These are phyloP conservation scores for Phytophthora hibernalis DNA, from an alignment of 352 stramenopile genomes.

Conservation along the genomic window DNA sequence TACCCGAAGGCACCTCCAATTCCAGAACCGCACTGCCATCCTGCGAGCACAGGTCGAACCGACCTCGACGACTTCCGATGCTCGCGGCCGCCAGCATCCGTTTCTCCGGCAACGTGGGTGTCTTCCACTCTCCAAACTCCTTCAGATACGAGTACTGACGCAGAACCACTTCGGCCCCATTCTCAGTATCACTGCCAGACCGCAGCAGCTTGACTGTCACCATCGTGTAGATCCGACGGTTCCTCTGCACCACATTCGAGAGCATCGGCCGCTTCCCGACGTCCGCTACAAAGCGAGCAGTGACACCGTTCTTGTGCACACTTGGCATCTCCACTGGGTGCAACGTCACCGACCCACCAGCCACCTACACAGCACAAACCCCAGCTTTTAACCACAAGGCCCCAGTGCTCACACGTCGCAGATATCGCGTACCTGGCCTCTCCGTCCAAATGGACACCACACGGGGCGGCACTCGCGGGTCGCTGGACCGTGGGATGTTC, in stretches of 20 bases:
- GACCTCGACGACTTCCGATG: slow-evolving; percentile 35
- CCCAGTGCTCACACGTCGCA: neutral
- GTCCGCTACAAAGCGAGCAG: slow-evolving; percentile 33
- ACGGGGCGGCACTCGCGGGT: slow-evolving; percentile 62
- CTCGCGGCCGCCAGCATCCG: slow-evolving; percentile 29
- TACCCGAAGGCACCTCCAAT: slow-evolving; percentile 54
- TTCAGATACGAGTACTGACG: slow-evolving; percentile 62
- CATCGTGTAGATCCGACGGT: slow-evolving; percentile 66
- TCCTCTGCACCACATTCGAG: slow-evolving; percentile 57
- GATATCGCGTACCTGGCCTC: slow-evolving; percentile 44
- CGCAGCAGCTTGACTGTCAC: slow-evolving; percentile 50
- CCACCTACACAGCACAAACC: slow-evolving; percentile 25
- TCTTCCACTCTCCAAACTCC: slow-evolving; percentile 65
- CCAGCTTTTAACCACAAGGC: neutral
- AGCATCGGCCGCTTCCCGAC: slow-evolving; percentile 56
- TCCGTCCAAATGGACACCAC: slow-evolving; percentile 68
- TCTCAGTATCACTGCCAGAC: neutral
- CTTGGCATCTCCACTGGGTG: slow-evolving; percentile 35
- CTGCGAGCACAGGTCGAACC: slow-evolving; percentile 57
- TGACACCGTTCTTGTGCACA: slow-evolving; percentile 42
- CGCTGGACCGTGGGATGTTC: slow-evolving; percentile 52
- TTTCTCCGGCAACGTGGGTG: slow-evolving; percentile 47
- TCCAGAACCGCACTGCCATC: slow-evolving; percentile 62
- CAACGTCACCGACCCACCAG: slow-evolving; percentile 31
- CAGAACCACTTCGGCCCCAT: slow-evolving; percentile 22